Percentiles rank a stretch among this genome's conserved stretches.
Evolutionary conservation across 2,329 filamentous ascomycete species (phyloP).

Genomic region (Neonectria sp.): DNA sequence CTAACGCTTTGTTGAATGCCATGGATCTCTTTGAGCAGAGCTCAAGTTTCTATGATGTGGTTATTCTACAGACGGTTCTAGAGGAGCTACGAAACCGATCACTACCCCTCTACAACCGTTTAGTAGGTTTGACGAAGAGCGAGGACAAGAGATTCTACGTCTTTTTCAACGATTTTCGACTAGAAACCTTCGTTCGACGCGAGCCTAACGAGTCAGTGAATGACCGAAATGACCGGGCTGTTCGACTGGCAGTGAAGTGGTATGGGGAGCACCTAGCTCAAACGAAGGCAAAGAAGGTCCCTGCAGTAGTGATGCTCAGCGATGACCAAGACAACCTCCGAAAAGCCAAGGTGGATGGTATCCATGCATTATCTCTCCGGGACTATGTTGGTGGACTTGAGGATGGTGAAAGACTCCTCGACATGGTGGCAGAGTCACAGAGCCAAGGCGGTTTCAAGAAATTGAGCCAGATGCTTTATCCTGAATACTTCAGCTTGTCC

Average conservation of each 20-base stretch:
- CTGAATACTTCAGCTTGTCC: constrained; percentile 90
- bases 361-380: constrained; percentile 77
- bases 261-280: constrained; percentile 85
- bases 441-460: constrained; percentile 77
- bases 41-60: constrained; percentile 94
- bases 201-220: constrained; percentile 89
- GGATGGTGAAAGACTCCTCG: constrained; percentile 87
- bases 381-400: constrained; percentile 90
- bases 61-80: constrained; percentile 94
- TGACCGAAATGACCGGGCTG: constrained; percentile 94
- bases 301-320: constrained; percentile 91
- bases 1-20: constrained; percentile 93
- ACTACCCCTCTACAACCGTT: constrained; percentile 92
- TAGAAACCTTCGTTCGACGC: constrained; percentile 89
- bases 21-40: constrained; percentile 98
- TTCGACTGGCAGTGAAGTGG: constrained; percentile 89
- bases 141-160: constrained; percentile 98
- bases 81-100: constrained; percentile 97
- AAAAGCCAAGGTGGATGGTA: constrained; percentile 82
- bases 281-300: constrained; percentile 73
- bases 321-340: constrained; percentile 91
- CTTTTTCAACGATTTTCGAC: constrained; percentile 98
- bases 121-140: constrained; percentile 92
- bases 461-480: constrained; percentile 81
- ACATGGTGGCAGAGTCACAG: constrained; percentile 90